A percentile compares a stretch with the other conserved stretches of the same genome.
These are phyloP conservation scores for Knoxia roxburghii DNA, from an alignment of 257 asterid genomes.

Conservation along the genomic window DNA sequence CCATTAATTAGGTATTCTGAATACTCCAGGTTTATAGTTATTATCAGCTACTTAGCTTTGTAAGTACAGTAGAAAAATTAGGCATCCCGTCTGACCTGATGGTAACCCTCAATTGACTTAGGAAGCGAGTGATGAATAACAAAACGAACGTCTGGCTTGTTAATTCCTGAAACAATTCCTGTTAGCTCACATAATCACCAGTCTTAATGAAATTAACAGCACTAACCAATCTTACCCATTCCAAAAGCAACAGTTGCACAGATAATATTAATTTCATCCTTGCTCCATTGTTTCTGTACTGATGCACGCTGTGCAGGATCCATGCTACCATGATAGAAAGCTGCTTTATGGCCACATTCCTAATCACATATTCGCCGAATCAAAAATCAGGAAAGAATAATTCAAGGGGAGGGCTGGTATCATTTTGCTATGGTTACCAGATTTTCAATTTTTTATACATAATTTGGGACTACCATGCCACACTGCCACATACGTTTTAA, in stretches of 20 bases:
- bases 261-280: slow-evolving; percentile 87
- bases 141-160: slow-evolving; percentile 98
- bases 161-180: slow-evolving; percentile 60
- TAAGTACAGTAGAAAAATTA: slow-evolving; percentile 20
- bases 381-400: slow-evolving; percentile 19
- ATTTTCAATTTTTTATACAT: neutral
- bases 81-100: slow-evolving; percentile 52
- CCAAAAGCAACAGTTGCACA: slow-evolving; percentile 99
- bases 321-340: slow-evolving; percentile 96
- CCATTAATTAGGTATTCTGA: neutral
- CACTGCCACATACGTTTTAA: neutral
- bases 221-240: slow-evolving; percentile 57
- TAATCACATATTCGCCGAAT: slow-evolving; percentile 28
- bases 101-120: slow-evolving; percentile 97
- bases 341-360: slow-evolving; percentile 82
- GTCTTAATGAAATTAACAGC: slow-evolving; percentile 20
- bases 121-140: slow-evolving; percentile 99
- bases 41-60: neutral
- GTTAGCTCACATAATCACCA: slow-evolving; percentile 22
- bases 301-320: slow-evolving; percentile 67
- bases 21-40: neutral
- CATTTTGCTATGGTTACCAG: neutral
- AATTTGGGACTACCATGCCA: too few relatives aligned
- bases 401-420: neutral
- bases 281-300: slow-evolving; percentile 94